phyloP scores from a whole-genome alignment of 768 basidiomycete species.

The Boletus reticuloceps region DNA sequence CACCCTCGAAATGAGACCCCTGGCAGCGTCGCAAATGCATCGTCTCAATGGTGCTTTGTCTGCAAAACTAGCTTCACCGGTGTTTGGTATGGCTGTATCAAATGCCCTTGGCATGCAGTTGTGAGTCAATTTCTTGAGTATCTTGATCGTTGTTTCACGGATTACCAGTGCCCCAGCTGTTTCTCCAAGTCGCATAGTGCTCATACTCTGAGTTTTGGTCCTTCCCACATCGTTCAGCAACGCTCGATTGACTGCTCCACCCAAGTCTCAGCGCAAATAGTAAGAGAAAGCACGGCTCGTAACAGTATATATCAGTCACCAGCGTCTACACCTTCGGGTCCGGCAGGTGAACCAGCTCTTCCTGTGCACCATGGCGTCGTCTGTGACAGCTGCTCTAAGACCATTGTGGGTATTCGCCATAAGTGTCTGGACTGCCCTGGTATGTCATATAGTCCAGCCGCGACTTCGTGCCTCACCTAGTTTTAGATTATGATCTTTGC shows the following conservation, averaged over 20 bases:
- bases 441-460: slow-evolving; percentile 29
- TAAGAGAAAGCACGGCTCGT: background rate
- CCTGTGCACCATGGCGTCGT: slow-evolving; percentile 51
- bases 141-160: slow-evolving; percentile 3
- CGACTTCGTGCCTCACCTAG: background rate
- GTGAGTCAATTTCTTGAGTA: slow-evolving; percentile 18
- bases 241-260: background rate
- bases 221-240: slow-evolving; percentile 27
- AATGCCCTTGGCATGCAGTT: slow-evolving; percentile 31
- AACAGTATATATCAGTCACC: background rate
- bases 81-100: slow-evolving; percentile 31
- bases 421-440: slow-evolving; percentile 80
- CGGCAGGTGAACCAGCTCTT: background rate
- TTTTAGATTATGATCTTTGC: slow-evolving; percentile 71
- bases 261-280: background rate
- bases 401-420: slow-evolving; percentile 64
- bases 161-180: slow-evolving; percentile 24
- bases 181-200: slow-evolving; percentile 27
- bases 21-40: background rate
- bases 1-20: background rate
- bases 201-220: slow-evolving; percentile 33
- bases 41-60: slow-evolving; percentile 30
- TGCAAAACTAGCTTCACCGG: slow-evolving; percentile 25
- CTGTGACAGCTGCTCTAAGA: slow-evolving; percentile 63
- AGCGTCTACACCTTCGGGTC: background rate